Base-by-base conservation (phyloP, 2,329 filamentous ascomycete genomes). In the Microthyrium microscopicum region DNA sequence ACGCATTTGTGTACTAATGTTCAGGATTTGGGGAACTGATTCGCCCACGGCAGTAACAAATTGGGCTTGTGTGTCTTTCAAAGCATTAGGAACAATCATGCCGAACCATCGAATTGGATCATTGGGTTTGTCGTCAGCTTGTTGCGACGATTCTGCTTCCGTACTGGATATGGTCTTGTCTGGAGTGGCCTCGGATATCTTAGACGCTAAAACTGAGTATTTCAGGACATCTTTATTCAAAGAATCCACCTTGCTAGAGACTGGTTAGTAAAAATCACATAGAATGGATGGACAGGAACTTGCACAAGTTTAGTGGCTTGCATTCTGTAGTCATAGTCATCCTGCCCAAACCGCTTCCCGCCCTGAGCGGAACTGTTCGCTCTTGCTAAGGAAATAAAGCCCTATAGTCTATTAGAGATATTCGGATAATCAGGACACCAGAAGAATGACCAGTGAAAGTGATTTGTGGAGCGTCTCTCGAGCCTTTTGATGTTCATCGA, bases 281-380 rank as follows among this genome's bases (percentile, higher is more conserved):
- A 31, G 34, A 11, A 36, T 34, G 30, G 25, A n/a, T 34, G 29
- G 5, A 40, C 33, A 20, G 57, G 45, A 5, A 48, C 46, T 66
- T 36, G 51, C 47, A 75, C 43, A 34, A 54, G 51, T 33, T 67
- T 56, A 16, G 52, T 54, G 3, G 77, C 75, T 48, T 72, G 71
- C 72, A 82, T 81, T 29, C 79, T 66, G 41, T 72, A 67, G 51
- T 85, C 77, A 48, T 80, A 87, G 46, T 70, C 67, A 44, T 81
- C 74, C 41, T 61, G 65, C 3, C 77, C 78, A 48, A 77, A 84
- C 26, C 70, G 62, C 40, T 70, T 51, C 20, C 73, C 68, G 9
- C 68, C 60, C 47, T 70, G 62, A n/a, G 69, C 70, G 19, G 68
- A 60, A 53, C 81, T 84, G 55, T 84, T 83, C 40, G 80, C 79